phyloP scores from a whole-genome alignment of 495 filamentous ascomycete genomes.

The Neurospora sp. region DNA sequence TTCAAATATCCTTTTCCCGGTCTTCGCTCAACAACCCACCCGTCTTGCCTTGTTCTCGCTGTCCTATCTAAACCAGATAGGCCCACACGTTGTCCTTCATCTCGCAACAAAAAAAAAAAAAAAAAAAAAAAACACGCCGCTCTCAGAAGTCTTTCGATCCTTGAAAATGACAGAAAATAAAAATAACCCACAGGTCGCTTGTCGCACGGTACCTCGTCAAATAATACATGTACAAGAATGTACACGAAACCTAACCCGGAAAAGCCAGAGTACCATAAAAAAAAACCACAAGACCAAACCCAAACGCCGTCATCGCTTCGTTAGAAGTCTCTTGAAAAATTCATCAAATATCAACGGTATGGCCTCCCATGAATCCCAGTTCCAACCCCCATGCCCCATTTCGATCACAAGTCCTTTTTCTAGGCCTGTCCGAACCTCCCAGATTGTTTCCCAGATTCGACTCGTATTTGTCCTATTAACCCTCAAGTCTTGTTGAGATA shows the following conservation, averaged over 20 bases:
- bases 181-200: background rate
- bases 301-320: background rate
- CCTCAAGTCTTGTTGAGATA: background rate
- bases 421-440: background rate
- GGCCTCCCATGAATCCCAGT: background rate
- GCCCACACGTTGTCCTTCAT: background rate
- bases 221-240: background rate
- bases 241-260: background rate
- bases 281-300: background rate
- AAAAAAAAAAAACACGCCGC: background rate
- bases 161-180: background rate
- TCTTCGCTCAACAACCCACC: background rate
- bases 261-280: background rate
- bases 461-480: background rate
- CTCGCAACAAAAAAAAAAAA: background rate
- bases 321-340: background rate
- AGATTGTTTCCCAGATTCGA: background rate
- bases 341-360: background rate
- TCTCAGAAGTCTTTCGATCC: background rate
- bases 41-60: background rate
- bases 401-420: background rate
- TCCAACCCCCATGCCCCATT: background rate
- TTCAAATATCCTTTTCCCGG: background rate
- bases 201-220: background rate
- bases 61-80: background rate